Base-by-base conservation (phyloP, 2,329 filamentous ascomycete species). In the Sporothrix phasma region DNA sequence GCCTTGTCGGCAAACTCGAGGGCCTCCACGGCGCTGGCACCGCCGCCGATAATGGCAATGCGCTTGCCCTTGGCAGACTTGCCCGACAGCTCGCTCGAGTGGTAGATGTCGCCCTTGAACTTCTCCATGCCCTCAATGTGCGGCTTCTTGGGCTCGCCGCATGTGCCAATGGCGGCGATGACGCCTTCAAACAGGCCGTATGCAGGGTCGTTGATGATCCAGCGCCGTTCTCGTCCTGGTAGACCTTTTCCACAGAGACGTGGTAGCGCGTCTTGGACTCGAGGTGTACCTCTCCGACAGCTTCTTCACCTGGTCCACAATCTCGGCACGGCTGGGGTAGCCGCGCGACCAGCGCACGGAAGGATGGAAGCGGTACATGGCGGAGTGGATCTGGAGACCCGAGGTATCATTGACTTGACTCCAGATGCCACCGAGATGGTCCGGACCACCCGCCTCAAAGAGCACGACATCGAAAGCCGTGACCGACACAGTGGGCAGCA, bases 311-410 rank as follows among this genome's bases (percentile, higher is more conserved):
- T 92, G 86, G 26, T 81, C 80, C 49, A 92, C 79, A 66, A 95
- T 94, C 73, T 92, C 85, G 67, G 87, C 77, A 59, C 89, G 86
- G 66, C 87, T 81, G 0, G 91, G 91, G 71, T 95, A 95, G n/a
- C 89, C 89, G 34, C 80, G 78, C 39, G 83, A 78, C 85, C 89
- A 95, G 66, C 83, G 80, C 1, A 95, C 84, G 0, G 88, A 88
- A 0, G 91, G 91, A 69, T 93, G 89, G 73, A 95, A 96, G 24
- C 90, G 84, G 74, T 93, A 95, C 90, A 94, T 94, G 65, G 92
- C 74, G 22, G 86, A 90, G 73, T 95, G 89, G 24, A 95, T 92
- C 53, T 67, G 67, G 19, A 68, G 66, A 5, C 66, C 62, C 3
- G 67, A 67, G 2, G 67, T 67, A 56, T 66, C 66, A 58, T 68